Base-by-base conservation (phyloP, 2,329 filamentous ascomycete species). In the Pochonia chlamydosporia region DNA sequence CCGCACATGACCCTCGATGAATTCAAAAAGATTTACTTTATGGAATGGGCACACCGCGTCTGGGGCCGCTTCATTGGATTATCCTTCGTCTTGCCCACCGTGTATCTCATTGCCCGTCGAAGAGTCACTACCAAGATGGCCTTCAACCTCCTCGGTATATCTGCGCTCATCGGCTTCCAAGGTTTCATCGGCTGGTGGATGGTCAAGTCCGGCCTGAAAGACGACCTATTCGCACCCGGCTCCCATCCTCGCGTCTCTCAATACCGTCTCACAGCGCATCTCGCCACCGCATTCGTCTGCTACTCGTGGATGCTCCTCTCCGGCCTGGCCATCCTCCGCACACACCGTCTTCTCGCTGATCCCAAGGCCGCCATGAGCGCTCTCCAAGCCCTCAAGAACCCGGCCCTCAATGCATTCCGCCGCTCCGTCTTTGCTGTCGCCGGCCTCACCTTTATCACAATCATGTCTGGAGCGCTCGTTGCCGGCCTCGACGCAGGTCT, bases 141-240 rank as follows among this genome's bases (percentile, higher is more conserved):
- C 14, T 65, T 75, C 57, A 85, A 87, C 52, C 75, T 99, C 13
- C 71, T 82, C 35, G 92, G 90, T 11, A 97, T 99, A 53, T 88
- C 89, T 37, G 81, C 78, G 42, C 75, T 97, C 58, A 96, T 99
- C 59, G 93, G 89, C 46, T 93, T 96, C 66, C 93, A 99, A 67
- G 93, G 93, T 39, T 81, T 93, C 60, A 84, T 99, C 54, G 93
- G 93, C 46, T 99, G 93, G 93, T 99, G 93, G 90, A 99, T 99
- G 93, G 93, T 99, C 57, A 95, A 95, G 69, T 95, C 88, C 10
- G 93, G 93, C 2, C 75, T 99, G 52, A 95, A 92, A 65, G 93
- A 97, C 63, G 93, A 99, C 65, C 79, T 99, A 24, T 96, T 99
- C 63, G 88, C 88, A 18, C 86, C 89, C 3, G 93, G 91, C 11